A percentile compares a stretch with the other conserved stretches of the same genome.
phyloP scores from a whole-genome alignment of 2,329 filamentous ascomycete species.

The Sporothrix euskadiensis region DNA sequence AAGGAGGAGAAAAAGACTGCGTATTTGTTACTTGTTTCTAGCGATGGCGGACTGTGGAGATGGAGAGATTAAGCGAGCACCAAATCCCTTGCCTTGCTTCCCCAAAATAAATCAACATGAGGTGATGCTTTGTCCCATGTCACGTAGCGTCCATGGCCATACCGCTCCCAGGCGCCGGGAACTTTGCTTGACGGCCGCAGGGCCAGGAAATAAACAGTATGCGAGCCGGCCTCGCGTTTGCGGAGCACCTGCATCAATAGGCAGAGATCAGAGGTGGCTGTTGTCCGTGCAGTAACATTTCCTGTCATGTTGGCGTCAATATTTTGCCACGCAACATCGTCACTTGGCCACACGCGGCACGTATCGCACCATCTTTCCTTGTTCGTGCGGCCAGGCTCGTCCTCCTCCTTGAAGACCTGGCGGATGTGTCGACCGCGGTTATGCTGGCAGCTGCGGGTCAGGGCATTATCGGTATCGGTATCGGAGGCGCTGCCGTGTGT shows the following conservation, averaged over 20 bases:
- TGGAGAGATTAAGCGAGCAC: background rate
- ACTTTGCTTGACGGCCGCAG: background rate
- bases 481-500: background rate
- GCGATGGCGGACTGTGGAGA: too few species aligned
- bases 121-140: conserved; percentile 8
- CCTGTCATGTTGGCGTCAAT: conserved; percentile 1
- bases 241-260: conserved; percentile 9
- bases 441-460: conserved; percentile 19
- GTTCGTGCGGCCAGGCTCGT: background rate
- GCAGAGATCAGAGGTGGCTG: background rate
- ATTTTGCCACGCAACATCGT: background rate
- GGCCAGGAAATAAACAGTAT: background rate
- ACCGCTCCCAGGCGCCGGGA: background rate
- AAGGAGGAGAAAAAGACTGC: too few species aligned
- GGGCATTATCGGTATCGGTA: background rate
- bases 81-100: background rate
- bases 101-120: conserved; percentile 19
- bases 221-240: background rate
- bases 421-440: conserved; percentile 10
- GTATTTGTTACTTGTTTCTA: too few species aligned
- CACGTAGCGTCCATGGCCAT: background rate
- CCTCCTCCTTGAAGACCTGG: background rate
- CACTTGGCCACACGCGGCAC: background rate
- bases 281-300: too few species aligned
- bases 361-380: background rate